Evolutionary conservation across 768 basidiomycete species (phyloP).

Genomic region (Mycena albidolilacea): DNA sequence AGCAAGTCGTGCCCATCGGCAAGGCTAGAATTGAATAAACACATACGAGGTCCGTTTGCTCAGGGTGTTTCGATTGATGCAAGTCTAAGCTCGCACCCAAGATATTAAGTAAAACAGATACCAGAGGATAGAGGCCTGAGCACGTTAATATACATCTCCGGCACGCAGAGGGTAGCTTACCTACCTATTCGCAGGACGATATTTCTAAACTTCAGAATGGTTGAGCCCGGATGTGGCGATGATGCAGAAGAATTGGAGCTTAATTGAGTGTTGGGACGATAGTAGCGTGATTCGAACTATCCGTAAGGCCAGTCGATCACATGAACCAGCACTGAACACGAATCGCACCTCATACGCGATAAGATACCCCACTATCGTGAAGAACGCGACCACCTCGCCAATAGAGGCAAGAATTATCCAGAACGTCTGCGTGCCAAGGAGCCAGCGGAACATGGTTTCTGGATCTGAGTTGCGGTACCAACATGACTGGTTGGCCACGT

Average conservation of each 20-base stretch:
- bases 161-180: background rate
- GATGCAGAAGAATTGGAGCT: constrained; percentile 1
- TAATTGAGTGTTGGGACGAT: background rate
- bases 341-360: background rate
- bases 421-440: background rate
- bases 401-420: background rate
- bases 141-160: background rate
- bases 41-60: background rate
- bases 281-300: constrained; percentile 1
- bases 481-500: background rate
- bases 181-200: background rate
- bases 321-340: background rate
- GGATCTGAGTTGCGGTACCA: constrained; percentile 1
- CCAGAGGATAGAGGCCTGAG: background rate
- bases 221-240: background rate
- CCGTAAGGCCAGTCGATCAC: background rate
- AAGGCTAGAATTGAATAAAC: background rate
- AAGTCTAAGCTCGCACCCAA: background rate
- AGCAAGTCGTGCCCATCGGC: background rate
- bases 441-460: background rate
- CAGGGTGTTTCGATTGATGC: background rate
- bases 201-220: background rate
- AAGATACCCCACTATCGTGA: background rate
- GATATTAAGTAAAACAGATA: background rate
- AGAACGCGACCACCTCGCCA: constrained; percentile 1